Base-by-base conservation (phyloP, 2,329 filamentous ascomycete species). In the Fusarium sp. region DNA sequence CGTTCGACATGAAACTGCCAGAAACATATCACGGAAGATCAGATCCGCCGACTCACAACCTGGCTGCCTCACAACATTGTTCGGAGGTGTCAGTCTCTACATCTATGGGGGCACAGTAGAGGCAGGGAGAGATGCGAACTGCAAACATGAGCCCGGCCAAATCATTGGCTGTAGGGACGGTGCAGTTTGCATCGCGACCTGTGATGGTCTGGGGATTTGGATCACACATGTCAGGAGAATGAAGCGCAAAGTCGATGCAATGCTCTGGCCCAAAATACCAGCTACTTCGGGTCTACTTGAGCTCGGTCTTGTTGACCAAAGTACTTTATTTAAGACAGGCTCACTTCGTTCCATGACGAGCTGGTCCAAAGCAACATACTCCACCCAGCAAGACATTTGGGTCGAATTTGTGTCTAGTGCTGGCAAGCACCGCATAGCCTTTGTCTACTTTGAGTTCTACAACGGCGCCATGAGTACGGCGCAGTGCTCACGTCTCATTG, bases 231-330 rank as follows among this genome's bases (percentile, higher is more conserved):
- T 69, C 11, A 52, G 65, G 6, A 54, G 56, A 28, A 15, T 62
- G 49, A 69, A 69, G 44, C 65, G 66, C 33, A 69, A 69, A 22
- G 52, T 62, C 34, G 66, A 69, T 28, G 6, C 42, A 4, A 57
- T 69, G 52, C 66, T 69, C 17, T 69, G 65, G 66, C 66, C 65
- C 22, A 69, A 69, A 21, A 33, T 62, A 34, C 65, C 66, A 6
- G 56, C 65, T 36, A 43, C 46, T 6, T 22, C 43, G 4, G 66
- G 65, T 13, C 42, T 69, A 19, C 26, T 60, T 6, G 52, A 62
- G 0, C 60, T 69, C 1, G 54, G 47, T 4, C 31, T 61, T 4
- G 10, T 65, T 3, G 10, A 53, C 4, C 10, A 33, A 14, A 38
- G 5, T 21, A 31, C 9, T 1, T 15, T 44, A 3, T 15, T 15